Conservation (phyloP, 768 basidiomycete species). For the Trametes cinnabarina region DNA sequence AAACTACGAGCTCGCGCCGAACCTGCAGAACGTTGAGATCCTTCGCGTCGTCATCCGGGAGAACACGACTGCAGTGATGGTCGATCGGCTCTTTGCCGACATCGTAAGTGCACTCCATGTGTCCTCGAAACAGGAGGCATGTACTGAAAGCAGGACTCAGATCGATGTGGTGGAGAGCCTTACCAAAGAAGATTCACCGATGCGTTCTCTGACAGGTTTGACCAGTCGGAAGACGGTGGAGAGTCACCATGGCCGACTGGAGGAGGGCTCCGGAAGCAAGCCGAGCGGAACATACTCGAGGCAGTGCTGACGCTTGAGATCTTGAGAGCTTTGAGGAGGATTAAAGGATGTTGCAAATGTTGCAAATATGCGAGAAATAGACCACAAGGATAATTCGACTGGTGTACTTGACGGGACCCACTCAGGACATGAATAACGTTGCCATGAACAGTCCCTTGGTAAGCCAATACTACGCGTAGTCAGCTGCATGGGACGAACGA, state of each 20-base stretch:
- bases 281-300: constrained; percentile 67
- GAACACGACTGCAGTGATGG: constrained; percentile 49
- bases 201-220: constrained; percentile 49
- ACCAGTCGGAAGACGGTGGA: constrained; percentile 37
- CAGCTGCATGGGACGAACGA: too few relatives aligned
- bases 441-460: too few relatives aligned
- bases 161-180: constrained; percentile 66
- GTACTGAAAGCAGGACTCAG: constrained; percentile 30
- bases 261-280: constrained; percentile 45
- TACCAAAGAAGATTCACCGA: constrained; percentile 41
- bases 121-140: background rate
- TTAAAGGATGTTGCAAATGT: too few relatives aligned
- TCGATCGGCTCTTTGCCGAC: constrained; percentile 57
- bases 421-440: too few relatives aligned
- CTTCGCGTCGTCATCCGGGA: constrained; percentile 63
- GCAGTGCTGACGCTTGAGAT: constrained; percentile 48
- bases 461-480: too few relatives aligned
- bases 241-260: constrained; percentile 44
- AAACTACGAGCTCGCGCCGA: constrained; percentile 58
- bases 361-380: too few relatives aligned
- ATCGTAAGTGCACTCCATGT: constrained; percentile 45
- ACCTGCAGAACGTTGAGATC: constrained; percentile 50
- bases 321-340: too few relatives aligned
- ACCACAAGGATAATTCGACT: too few relatives aligned
- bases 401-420: too few relatives aligned